Conservation (phyloP, 768 basidiomycete genomes). For the Kwoniella newhampshirensis region DNA sequence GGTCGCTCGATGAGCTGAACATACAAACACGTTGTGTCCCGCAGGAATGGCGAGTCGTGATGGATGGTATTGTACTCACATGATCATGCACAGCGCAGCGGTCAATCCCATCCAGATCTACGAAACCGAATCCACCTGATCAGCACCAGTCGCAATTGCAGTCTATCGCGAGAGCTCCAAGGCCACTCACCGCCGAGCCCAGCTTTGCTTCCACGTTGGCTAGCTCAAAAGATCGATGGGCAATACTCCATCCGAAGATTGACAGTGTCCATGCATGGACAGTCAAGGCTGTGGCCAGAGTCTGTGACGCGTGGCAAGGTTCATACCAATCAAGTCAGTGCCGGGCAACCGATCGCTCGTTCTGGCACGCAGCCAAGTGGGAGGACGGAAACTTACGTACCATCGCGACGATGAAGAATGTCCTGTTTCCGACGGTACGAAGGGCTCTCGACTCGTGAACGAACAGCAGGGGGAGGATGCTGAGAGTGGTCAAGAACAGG, state of each 20-base stretch:
- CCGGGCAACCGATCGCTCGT: not conserved
- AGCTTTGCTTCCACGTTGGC: conserved; percentile 27
- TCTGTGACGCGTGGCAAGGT: conserved; percentile 26
- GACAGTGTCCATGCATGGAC: conserved; percentile 41
- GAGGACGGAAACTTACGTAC: conserved; percentile 22
- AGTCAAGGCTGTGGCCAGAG: conserved; percentile 34
- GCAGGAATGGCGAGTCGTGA: too few species aligned
- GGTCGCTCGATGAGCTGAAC: too few species aligned
- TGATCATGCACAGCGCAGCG: conserved; percentile 34
- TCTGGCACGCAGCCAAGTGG: not conserved
- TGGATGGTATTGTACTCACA: conserved; percentile 33
- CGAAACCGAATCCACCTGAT: not conserved
- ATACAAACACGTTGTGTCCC: too few species aligned
- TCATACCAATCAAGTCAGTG: too few species aligned
- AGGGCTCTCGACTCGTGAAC: conserved; percentile 48
- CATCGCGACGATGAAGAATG: conserved; percentile 44
- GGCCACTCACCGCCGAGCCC: conserved; percentile 44
- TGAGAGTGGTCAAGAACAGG: conserved; percentile 48
- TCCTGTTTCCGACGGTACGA: conserved; percentile 45
- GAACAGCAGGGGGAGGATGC: conserved; percentile 51
- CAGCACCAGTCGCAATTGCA: not conserved
- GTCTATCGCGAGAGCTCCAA: not conserved
- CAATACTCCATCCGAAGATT: conserved; percentile 51
- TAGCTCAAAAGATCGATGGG: conserved; percentile 40
- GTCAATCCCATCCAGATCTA: conserved; percentile 52